These are phyloP conservation scores for Plasmodium malariae DNA, from an alignment of 169 alveolate species.

Conservation along the genomic window DNA sequence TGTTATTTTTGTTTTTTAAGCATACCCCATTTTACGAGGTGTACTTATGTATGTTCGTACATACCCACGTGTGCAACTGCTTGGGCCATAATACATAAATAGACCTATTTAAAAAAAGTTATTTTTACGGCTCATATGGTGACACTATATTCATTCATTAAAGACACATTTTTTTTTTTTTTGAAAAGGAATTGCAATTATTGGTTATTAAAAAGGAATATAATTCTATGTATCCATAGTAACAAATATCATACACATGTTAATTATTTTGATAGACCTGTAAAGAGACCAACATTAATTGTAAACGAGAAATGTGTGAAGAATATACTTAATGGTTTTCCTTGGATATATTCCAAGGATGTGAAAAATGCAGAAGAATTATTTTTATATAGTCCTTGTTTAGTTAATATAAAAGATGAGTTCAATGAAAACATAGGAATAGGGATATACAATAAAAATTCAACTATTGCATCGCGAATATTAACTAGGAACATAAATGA, in stretches of 20 bases:
- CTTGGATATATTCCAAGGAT: constrained; percentile 78
- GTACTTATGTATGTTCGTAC: too few species aligned
- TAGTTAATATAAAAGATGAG: constrained; percentile 76
- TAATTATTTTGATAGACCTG: constrained; percentile 47
- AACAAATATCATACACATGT: not conserved
- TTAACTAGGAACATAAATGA: constrained; percentile 68
- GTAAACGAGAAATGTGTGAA: constrained; percentile 60
- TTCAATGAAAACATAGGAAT: constrained; percentile 64
- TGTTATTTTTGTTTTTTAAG: not conserved
- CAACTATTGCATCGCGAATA: constrained; percentile 60
- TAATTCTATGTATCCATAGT: not conserved
- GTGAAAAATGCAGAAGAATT: constrained; percentile 71
- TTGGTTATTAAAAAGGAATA: not conserved
- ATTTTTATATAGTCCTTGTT: constrained; percentile 49
- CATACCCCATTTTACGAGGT: not conserved
- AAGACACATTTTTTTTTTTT: constrained; percentile 3
- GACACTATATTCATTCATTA: not conserved
- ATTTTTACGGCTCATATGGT: not conserved
- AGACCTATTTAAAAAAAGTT: not conserved
- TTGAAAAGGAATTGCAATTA: constrained; percentile 6
- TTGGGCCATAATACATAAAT: not conserved
- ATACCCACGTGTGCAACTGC: not conserved
- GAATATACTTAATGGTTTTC: constrained; percentile 66
- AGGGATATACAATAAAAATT: constrained; percentile 74
- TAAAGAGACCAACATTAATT: constrained; percentile 65